phyloP scores from a whole-genome alignment of 805 yeast species.

The Yarrowia phangngaensis region DNA sequence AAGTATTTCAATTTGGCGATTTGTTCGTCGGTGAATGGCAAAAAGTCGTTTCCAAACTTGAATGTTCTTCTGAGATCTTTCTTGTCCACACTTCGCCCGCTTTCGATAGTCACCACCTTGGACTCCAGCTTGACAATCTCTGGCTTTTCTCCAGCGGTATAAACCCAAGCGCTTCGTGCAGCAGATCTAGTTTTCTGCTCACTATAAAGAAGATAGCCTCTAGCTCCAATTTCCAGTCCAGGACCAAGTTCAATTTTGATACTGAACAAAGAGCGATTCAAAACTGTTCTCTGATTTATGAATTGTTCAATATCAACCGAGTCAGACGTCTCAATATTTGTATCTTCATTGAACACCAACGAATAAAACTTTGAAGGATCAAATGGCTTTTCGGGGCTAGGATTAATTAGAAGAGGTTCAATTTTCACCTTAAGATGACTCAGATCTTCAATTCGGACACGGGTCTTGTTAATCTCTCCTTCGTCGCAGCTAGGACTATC shows the following conservation, averaged over 20 bases:
- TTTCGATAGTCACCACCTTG: constrained; percentile 41
- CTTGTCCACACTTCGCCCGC: constrained; percentile 46
- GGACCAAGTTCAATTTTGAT: constrained; percentile 58
- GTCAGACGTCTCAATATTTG: constrained; percentile 45
- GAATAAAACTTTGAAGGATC: constrained; percentile 51
- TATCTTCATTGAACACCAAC: constrained; percentile 44
- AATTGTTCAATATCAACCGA: constrained; percentile 39
- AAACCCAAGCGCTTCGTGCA: constrained; percentile 50
- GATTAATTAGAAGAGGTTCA: constrained; percentile 58
- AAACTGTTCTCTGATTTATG: constrained; percentile 55
- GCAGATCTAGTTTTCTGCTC: constrained; percentile 45
- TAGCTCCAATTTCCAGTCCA: constrained; percentile 57
- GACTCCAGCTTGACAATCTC: constrained; percentile 51
- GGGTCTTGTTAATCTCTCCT: constrained; percentile 43
- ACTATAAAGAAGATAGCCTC: constrained; percentile 63
- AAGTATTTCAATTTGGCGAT: constrained; percentile 38
- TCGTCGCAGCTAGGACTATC: constrained; percentile 58
- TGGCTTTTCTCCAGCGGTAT: constrained; percentile 51
- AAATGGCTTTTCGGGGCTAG: constrained; percentile 38
- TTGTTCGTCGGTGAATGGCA: constrained; percentile 44
- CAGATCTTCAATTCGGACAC: constrained; percentile 55
- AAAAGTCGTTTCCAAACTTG: constrained; percentile 43
- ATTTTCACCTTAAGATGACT: constrained; percentile 52
- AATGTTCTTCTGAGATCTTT: constrained; percentile 42
- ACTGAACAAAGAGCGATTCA: constrained; percentile 59